Base-by-base conservation (phyloP, 192 early-diverging fungal genomes). In the Backusella morwellensis region DNA sequence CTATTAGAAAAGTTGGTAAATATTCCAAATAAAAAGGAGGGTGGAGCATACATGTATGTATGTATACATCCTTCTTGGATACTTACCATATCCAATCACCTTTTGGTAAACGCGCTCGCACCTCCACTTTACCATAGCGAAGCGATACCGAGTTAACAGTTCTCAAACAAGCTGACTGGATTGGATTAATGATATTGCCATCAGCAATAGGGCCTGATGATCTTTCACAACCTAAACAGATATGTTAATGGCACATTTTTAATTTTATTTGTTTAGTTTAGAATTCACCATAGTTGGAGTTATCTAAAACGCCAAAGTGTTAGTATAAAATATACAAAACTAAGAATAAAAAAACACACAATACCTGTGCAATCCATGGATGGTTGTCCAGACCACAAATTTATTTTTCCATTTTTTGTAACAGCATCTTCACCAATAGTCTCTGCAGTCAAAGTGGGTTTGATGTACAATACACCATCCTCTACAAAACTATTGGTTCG, bases 401-500 rank as follows among this genome's bases (percentile, higher is more conserved):
- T 84, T 8, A 85, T 14, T 6, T 70, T 75, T 4, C 85, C 84
- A 19, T 81, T 85, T 59, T 80, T 75, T 35, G 75, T 77, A 29
- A 90, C 70, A 6, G 78, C 81, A 9, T 68, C 75, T 35, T 68
- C 78, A 14, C 89, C 89, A 32, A 92, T 87, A 26, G 75, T 81
- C 23, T 88, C 78, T 17, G 85, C 75, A 12, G 90, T 91, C 21
- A 88, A 78, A 3, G 91, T 90, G 4, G 91, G 91, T 15, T 86
- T 81, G 54, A 92, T 75, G 75, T 90, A 90, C 23, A 92, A 86
- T 36, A 86, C 56, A 15, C 90, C 90, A 40, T 91, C 80, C 29
- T 81, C 71, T 14, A 90, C 87, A 73, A 85, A 92, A 11, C 88
- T 88, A 69, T 91, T 92, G 72, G 82, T 81, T n/a, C 84, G 70